phyloP scores from a whole-genome alignment of 148 eudicot genomes.

The Chenopodium suecicum region DNA sequence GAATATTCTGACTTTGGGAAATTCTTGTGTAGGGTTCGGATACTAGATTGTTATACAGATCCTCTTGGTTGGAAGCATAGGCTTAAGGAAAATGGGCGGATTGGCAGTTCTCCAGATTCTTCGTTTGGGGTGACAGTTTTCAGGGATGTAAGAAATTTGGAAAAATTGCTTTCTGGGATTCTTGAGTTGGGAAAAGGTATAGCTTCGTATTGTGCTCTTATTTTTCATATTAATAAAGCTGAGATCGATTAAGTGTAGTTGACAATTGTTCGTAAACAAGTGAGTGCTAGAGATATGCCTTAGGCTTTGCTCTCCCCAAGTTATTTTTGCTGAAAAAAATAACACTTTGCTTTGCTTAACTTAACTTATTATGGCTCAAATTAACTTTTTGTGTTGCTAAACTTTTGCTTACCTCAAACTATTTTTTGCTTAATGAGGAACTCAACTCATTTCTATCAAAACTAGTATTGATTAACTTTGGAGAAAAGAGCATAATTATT shows the following conservation, averaged over 20 bases:
- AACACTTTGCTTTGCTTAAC: no score
- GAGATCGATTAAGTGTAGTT: not conserved
- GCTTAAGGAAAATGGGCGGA: constrained; percentile 51
- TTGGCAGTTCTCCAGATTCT: constrained; percentile 33
- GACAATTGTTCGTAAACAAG: not conserved
- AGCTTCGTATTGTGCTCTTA: not conserved
- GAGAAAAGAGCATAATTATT: not conserved
- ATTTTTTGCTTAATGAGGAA: no score
- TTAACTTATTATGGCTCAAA: no score
- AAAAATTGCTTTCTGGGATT: constrained; percentile 40
- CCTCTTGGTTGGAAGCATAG: constrained; percentile 83
- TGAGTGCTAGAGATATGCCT: not conserved
- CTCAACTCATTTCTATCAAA: no score
- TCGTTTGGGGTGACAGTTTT: constrained; percentile 37
- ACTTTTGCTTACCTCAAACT: no score
- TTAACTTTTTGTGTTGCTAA: no score
- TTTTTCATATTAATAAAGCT: not conserved
- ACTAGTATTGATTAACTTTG: no score
- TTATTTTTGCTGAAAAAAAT: no score
- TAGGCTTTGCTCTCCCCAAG: no score
- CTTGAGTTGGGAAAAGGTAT: constrained; percentile 72
- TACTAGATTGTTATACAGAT: constrained; percentile 79
- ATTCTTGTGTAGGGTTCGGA: constrained; percentile 48
- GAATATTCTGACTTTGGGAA: not conserved
- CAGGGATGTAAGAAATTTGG: constrained; percentile 58